Base-by-base conservation (phyloP, 208 protist genomes). In the Wallacemonas sp. region DNA sequence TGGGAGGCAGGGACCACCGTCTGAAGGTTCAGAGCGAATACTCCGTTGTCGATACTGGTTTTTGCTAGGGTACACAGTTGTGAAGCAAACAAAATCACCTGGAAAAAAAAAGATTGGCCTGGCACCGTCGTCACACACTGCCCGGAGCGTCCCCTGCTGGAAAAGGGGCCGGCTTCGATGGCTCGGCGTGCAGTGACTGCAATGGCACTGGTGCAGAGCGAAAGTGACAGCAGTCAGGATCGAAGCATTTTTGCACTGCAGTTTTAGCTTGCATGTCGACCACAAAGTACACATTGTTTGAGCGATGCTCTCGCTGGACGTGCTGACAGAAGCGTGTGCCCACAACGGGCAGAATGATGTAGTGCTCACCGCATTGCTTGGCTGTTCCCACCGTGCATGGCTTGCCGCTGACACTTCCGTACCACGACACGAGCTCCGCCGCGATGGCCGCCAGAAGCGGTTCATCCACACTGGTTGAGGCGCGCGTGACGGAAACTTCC, bases 181-280 rank as follows among this genome's bases (percentile, higher is more conserved):
- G n/a, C n/a, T n/a, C n/a, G n/a, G n/a, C n/a, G n/a, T n/a, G n/a
- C n/a, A 48, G 41, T 15, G 44, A 33, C 0, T 4, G 26, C 32
- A 78, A 52, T 4, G 70, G 54, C 26, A 50, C 29, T 9, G 60
- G 33, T 2, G 69, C 38, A 0, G 71, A 79, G 13, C 76, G 71
- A 48, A 76, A 94, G 3, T 60, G 27, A 1, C 54, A 68, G 66
- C 89, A 95, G 33, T 95, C 89, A 4, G 89, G 84, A 53, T 95
- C 89, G 57, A 89, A 89, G 60, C 89, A 95, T 69, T 92, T 93
- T 45, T 93, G 89, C 50, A 77, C 70, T 76, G 75, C 87, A 0
- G 73, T 75, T 17, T 42, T 32, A 17, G 59, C 53, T 26, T 70
- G 29, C 5, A 73, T 26, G 61, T 92, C 81, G 1, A 92, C 68